A percentile compares a stretch with the other conserved stretches of the same genome.
Evolutionary conservation across 768 basidiomycete genomes (phyloP).

Genomic region (Cyathus striatus): DNA sequence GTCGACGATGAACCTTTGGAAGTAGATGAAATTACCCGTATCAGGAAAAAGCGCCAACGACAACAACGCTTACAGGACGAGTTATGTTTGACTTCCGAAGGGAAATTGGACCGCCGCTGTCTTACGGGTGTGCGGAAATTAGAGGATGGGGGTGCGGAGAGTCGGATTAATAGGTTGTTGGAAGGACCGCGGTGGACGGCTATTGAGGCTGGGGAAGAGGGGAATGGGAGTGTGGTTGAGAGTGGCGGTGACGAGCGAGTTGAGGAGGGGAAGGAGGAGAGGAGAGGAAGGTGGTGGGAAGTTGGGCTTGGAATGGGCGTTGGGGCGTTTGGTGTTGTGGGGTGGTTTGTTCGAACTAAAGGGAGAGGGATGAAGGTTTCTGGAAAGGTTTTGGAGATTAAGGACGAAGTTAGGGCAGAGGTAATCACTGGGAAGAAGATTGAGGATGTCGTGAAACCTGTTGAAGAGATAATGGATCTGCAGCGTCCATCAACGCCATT

Average conservation of each 20-base stretch:
- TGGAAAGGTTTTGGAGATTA: too few relatives aligned
- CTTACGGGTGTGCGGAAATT: slow-evolving; percentile 56
- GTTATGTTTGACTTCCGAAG: slow-evolving; percentile 5
- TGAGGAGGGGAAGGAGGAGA: slow-evolving; percentile 5
- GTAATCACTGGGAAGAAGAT: too few relatives aligned
- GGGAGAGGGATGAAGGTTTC: too few relatives aligned
- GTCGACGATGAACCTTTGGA: slow-evolving; percentile 7
- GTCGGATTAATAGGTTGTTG: slow-evolving; percentile 45
- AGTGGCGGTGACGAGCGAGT: slow-evolving; percentile 1
- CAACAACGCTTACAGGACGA: neutral
- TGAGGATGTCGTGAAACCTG: too few relatives aligned
- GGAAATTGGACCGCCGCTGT: slow-evolving; percentile 43
- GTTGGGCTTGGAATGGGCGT: neutral
- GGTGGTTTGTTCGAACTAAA: too few relatives aligned
- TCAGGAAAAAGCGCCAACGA: slow-evolving; percentile 4
- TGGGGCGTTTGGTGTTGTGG: too few relatives aligned
- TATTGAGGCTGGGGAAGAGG: neutral
- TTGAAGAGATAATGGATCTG: too few relatives aligned
- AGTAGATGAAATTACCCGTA: slow-evolving; percentile 9
- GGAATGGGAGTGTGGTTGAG: neutral
- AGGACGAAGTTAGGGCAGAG: too few relatives aligned
- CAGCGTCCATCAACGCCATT: too few relatives aligned
- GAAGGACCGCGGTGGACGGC: slow-evolving; percentile 37
- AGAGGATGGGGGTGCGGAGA: slow-evolving; percentile 45
- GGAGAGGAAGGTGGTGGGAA: slow-evolving; percentile 1